phyloP scores from a whole-genome alignment of 2,329 filamentous ascomycete species.

The Ascochyta viciae-villosae region DNA sequence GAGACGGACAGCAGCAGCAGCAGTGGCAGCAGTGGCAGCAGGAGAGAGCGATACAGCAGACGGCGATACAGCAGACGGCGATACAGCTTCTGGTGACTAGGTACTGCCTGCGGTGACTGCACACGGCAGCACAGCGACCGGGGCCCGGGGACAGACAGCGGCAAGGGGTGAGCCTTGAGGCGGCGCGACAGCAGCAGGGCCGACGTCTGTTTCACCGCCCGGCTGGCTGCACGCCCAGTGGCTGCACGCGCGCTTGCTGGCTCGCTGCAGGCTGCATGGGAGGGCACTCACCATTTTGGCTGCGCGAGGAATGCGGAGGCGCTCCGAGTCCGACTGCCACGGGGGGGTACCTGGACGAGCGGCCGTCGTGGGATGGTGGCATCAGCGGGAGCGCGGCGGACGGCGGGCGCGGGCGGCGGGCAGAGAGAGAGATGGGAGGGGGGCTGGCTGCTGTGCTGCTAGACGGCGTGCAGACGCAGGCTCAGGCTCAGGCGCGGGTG shows the following conservation, averaged over 20 bases:
- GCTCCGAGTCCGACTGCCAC: slow-evolving; percentile 26
- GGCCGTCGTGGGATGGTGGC: slow-evolving; percentile 6
- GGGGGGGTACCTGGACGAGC: slow-evolving; percentile 23
- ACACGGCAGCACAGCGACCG: background rate
- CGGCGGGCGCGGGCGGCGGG: background rate
- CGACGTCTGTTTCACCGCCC: slow-evolving; percentile 9
- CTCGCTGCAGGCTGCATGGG: background rate
- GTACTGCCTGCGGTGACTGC: too few species aligned
- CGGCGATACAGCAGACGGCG: too few species aligned
- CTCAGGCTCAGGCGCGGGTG: too few species aligned
- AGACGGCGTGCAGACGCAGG: slow-evolving; percentile 7
- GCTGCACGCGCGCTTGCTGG: background rate
- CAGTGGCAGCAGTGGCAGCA: too few species aligned
- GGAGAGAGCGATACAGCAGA: too few species aligned
- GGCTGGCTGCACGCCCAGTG: slow-evolving; percentile 4
- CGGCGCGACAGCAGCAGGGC: slow-evolving; percentile 11
- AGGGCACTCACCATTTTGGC: slow-evolving; percentile 32
- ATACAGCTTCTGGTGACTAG: too few species aligned
- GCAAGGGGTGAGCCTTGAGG: slow-evolving; percentile 13
- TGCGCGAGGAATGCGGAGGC: slow-evolving; percentile 28
- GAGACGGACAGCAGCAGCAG: background rate
- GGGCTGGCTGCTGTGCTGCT: background rate
- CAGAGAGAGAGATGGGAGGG: background rate
- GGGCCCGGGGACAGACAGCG: background rate
- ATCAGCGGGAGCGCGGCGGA: background rate